A percentile compares a stretch with the other conserved stretches of the same genome.
Conservation (phyloP, 78 protist genomes). For the slime mould (Dictyostelium discoideum) region DNA sequence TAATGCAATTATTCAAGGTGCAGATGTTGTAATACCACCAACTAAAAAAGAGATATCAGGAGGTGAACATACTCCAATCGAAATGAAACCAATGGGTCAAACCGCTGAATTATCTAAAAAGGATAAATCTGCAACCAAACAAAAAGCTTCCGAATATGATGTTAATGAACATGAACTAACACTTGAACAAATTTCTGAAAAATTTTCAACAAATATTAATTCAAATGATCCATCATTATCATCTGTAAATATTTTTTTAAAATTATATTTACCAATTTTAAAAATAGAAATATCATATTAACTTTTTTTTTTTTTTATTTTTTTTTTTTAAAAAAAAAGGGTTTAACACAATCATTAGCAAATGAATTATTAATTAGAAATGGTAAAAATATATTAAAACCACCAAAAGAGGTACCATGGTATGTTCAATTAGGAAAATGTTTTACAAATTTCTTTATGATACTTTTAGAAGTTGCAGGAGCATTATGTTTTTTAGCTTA, state of each 20-base stretch:
- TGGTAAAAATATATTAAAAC: constrained; percentile 66
- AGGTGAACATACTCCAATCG: neutral
- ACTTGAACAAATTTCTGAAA: constrained; percentile 25
- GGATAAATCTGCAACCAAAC: constrained; percentile 14
- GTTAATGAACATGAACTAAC: constrained; percentile 74
- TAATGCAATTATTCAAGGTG: neutral
- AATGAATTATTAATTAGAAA: neutral
- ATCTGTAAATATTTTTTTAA: neutral
- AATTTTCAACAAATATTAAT: constrained; percentile 41
- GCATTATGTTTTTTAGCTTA: constrained; percentile 67
- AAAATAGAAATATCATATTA: neutral
- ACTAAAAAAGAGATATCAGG: neutral
- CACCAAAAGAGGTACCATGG: constrained; percentile 80
- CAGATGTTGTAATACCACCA: neutral
- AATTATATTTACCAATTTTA: neutral
- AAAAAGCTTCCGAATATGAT: constrained; percentile 71
- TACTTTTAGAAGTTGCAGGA: constrained; percentile 70
- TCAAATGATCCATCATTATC: constrained; percentile 32
- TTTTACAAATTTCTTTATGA: constrained; percentile 77
- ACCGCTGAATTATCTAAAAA: neutral
- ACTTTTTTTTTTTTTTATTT: neutral
- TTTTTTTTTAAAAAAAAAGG: neutral
- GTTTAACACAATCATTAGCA: constrained; percentile 42
- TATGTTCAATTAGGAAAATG: constrained; percentile 30
- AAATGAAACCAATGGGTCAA: neutral